A percentile compares a stretch with the other conserved stretches of the same genome.
These are phyloP conservation scores for Gossypium mustelinum DNA, from an alignment of 345 rosid species.

Conservation along the genomic window DNA sequence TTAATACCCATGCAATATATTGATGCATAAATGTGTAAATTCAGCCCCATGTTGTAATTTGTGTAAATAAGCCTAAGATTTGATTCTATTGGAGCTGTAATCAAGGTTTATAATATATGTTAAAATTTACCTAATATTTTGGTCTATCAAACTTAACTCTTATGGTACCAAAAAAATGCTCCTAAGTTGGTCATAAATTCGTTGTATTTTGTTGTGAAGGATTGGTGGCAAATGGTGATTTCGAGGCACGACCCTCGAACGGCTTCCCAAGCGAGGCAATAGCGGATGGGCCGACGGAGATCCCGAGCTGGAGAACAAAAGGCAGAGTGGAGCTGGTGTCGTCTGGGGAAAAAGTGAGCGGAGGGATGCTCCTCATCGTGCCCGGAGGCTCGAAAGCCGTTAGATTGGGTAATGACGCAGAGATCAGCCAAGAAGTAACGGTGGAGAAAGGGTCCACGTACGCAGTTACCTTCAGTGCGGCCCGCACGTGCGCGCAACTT, in stretches of 20 bases:
- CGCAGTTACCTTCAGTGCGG: conserved; percentile 91
- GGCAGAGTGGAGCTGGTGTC: conserved; percentile 83
- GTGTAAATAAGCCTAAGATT: background rate
- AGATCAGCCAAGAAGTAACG: conserved; percentile 78
- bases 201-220: conserved; percentile 31
- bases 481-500: conserved; percentile 97
- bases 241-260: conserved; percentile 60
- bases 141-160: background rate
- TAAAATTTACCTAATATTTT: background rate
- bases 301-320: conserved; percentile 67
- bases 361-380: conserved; percentile 92
- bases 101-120: background rate
- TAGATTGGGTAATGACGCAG: conserved; percentile 86
- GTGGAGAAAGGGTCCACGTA: conserved; percentile 78
- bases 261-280: conserved; percentile 67
- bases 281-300: conserved; percentile 39
- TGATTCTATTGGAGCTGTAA: background rate
- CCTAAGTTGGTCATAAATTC: too few relatives aligned
- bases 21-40: background rate
- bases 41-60: background rate
- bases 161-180: background rate
- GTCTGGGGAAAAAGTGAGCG: conserved; percentile 89
- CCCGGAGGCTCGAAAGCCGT: conserved; percentile 82
- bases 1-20: background rate
- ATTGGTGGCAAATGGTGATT: conserved; percentile 66